These are phyloP conservation scores for Ananas comosus DNA, from an alignment of 176 grass and related monocot genomes.

Conservation along the genomic window DNA sequence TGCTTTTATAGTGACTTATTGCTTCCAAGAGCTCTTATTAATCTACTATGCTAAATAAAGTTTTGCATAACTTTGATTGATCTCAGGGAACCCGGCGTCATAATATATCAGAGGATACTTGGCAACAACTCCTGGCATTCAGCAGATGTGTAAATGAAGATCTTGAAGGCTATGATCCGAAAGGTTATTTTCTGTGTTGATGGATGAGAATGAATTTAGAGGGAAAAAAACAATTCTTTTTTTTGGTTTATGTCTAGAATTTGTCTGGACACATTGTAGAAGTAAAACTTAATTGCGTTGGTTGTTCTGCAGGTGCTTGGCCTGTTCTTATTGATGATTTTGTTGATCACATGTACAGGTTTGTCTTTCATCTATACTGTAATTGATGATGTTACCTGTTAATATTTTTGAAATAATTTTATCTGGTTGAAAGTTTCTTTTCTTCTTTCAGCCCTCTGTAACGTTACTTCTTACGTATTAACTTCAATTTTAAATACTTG, in stretches of 20 bases:
- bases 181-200: conserved; percentile 37
- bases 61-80: conserved; percentile 23
- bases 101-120: conserved; percentile 88
- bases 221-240: too few species aligned
- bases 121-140: conserved; percentile 90
- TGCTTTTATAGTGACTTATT: not conserved
- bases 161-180: conserved; percentile 88
- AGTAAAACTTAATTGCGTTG: not conserved
- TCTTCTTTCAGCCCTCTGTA: not conserved
- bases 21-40: not conserved
- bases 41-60: not conserved
- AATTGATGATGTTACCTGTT: conserved; percentile 5
- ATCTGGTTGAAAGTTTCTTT: conserved; percentile 4
- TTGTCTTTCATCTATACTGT: conserved; percentile 13
- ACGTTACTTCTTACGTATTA: not conserved
- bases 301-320: conserved; percentile 76
- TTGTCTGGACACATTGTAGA: not conserved
- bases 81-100: conserved; percentile 72
- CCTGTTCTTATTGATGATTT: conserved; percentile 97
- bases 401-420: conserved; percentile 9
- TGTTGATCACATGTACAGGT: conserved; percentile 97
- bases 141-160: conserved; percentile 82
- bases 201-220: not conserved
- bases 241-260: too few species aligned
- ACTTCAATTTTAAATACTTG: not conserved